Base-by-base conservation (phyloP, 2,329 filamentous ascomycete genomes). In the Paecilomyces sp. region DNA sequence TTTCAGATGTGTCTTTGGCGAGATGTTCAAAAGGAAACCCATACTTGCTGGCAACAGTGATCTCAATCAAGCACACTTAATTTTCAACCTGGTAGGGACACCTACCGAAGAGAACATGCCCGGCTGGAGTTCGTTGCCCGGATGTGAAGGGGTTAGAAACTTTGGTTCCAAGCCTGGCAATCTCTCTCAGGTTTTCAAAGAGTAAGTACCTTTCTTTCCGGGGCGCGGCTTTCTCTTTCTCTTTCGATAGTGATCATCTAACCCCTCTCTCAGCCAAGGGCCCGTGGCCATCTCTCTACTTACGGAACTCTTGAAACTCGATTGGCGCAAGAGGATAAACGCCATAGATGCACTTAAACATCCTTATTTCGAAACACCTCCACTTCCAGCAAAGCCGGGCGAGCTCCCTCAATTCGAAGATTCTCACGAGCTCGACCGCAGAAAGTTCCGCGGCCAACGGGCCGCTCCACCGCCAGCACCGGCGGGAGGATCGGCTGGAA, bases 1-100 rank as follows among this genome's bases (percentile, higher is more conserved):
- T 74, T 60, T 33, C 34, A 92, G 89, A n/a, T 99, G 94, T 71
- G 92, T 99, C 2, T 97, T 99, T 76, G 94, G 92, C 57, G 94
- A 99, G 73, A 99, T 99, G 93, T 88, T 97, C 64, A 86, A 91
- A 67, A 88, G 91, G 41, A 96, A 93, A 73, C 94, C 94, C 0
- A 97, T 99, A 57, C 82, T 99, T 52, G 85, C 92, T 7, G 94
- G 94, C 12, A 91, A 91, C 65, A 95, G 89, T 67, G 94, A 99
- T 70, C 77, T 85, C 6, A 88, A 97, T 69, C 94, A 99, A 75
- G 86, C 95, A 12, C 89, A 96, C 12, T 86, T 96, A 54, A 97
- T 99, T 60, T 99, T 96, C 77, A 90, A 92, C 64, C 82, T 99
- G 47, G 89, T 96, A 65, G 94, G 94, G 13, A 89, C 91, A 0